Evolutionary conservation across 1,139 yeast species (phyloP), one percentile per base, ranked within the genome.

Genomic region (Maudiozyma humilis): DNA sequence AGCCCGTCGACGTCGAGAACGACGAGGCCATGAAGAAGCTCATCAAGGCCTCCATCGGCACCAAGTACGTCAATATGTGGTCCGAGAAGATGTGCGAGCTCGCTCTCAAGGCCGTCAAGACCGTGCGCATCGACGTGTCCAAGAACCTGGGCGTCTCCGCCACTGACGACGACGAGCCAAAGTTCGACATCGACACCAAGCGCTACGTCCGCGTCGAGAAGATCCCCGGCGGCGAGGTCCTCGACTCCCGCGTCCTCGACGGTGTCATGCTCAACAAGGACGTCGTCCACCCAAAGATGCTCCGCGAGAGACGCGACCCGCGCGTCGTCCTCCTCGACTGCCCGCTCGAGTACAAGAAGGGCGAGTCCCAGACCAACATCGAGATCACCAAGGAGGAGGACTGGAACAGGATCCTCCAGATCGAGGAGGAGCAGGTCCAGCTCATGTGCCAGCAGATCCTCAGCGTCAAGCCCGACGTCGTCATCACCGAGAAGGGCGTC

Each of bases 241-340:
- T 85, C 54, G 96, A 89, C 56, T 80, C 89, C 43, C 74, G 73
- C 50, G 96, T 91, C 16, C 72, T 91, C 60, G 93, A 86, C 60
- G 99, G 99, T 51, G 85, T 91, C 45, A 72, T 91, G 69, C 75
- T 93, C 58, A 93, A 93, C 70, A 93, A 93, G 67, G 99, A 93
- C 63, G 94, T 93, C 45, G 89, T 94, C 23, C 99, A 93, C 66
- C 98, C 99, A 51, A 88, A 89, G 67, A 93, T 93, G 99, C 81
- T 81, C 56, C 79, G 98, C 64, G 62, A 72, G 56, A 85, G 91
- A 54, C 87, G 82, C 60, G 85, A 87, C 59, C 99, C 99, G 41
- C 75, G 93, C 53, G 78, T 93, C 45, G 76, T 93, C 34, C 74
- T 93, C 52, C 74, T 93, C 56, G 98, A 93, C 67, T 89, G 97